Percentiles rank a stretch among this genome's conserved stretches.
Conservation (phyloP, 805 yeast genomes). For the Candida yuanshanica region DNA sequence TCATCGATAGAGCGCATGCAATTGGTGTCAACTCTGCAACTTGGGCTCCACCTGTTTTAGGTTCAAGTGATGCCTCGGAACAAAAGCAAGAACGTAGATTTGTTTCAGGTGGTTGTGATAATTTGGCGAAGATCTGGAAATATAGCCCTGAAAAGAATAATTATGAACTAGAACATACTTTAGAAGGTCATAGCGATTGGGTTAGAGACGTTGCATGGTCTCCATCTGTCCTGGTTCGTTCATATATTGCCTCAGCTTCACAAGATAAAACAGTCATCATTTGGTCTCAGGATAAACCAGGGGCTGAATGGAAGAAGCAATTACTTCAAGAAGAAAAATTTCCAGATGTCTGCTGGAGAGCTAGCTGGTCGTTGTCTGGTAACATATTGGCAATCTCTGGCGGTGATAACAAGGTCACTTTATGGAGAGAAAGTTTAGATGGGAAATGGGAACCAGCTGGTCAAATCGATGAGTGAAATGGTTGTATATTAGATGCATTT, state of each 20-base stretch:
- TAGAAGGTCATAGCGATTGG: conserved; percentile 96
- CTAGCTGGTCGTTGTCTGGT: conserved; percentile 95
- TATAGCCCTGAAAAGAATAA: conserved; percentile 48
- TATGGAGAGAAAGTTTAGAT: conserved; percentile 91
- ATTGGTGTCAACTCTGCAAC: conserved; percentile 93
- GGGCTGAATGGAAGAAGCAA: conserved; percentile 76
- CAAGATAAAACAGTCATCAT: conserved; percentile 92
- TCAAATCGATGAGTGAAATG: conserved; percentile 69
- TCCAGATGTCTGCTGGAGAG: conserved; percentile 98
- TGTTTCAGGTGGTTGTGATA: conserved; percentile 94
- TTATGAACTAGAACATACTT: conserved; percentile 66
- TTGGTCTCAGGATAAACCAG: conserved; percentile 79
- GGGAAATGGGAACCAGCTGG: conserved; percentile 99
- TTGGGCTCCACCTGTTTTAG: conserved; percentile 72
- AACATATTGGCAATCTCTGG: conserved; percentile 93
- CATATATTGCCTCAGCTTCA: conserved; percentile 93
- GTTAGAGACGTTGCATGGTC: conserved; percentile 99
- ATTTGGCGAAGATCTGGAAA: conserved; percentile 87
- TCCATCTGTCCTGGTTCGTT: conserved; percentile 78
- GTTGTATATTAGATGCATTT: background rate
- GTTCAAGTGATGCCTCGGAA: conserved; percentile 27
- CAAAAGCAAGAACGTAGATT: conserved; percentile 55
- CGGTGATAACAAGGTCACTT: conserved; percentile 91
- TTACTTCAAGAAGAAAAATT: conserved; percentile 71
- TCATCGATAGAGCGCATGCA: conserved; percentile 67